A percentile compares a stretch with the other conserved stretches of the same genome.
These are phyloP conservation scores for Lantana camara DNA, from an alignment of 257 asterid species.

Conservation along the genomic window DNA sequence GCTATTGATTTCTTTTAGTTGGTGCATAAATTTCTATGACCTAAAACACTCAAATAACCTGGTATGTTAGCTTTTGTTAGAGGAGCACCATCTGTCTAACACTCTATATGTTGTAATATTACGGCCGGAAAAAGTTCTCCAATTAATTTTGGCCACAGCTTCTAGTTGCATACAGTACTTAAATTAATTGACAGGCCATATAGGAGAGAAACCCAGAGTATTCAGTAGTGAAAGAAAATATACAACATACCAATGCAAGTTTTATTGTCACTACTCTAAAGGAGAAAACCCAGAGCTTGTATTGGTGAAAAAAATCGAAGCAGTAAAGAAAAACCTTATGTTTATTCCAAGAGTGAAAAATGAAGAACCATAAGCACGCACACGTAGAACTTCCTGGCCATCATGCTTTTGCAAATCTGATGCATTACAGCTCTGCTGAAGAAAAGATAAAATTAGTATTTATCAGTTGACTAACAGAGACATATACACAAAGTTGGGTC, in stretches of 20 bases:
- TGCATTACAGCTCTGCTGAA: constrained; percentile 47
- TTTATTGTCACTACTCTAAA: constrained; percentile 9
- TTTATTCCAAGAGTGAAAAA: constrained; percentile 93
- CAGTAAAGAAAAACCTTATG: constrained; percentile 60
- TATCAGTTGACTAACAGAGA: constrained; percentile 14
- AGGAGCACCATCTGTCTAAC: not conserved
- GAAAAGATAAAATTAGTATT: constrained; percentile 21
- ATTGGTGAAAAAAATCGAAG: constrained; percentile 17
- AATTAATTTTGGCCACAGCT: not conserved
- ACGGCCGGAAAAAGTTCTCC: not conserved
- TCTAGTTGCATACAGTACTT: not conserved
- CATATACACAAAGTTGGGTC: not conserved
- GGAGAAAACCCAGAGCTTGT: constrained; percentile 18
- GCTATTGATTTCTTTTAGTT: not conserved
- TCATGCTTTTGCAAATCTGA: constrained; percentile 57
- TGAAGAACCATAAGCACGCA: constrained; percentile 96
- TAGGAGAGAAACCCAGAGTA: not conserved
- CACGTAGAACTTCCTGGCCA: constrained; percentile 72
- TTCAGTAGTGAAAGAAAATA: constrained; percentile 7
- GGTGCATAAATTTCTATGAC: not conserved
- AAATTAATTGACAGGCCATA: not conserved
- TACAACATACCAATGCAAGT: not conserved
- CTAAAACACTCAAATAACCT: not conserved
- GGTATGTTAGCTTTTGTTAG: not conserved
- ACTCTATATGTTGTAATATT: not conserved